Conservation (phyloP, 2,329 filamentous ascomycete species). For the Talaromyces sp. region DNA sequence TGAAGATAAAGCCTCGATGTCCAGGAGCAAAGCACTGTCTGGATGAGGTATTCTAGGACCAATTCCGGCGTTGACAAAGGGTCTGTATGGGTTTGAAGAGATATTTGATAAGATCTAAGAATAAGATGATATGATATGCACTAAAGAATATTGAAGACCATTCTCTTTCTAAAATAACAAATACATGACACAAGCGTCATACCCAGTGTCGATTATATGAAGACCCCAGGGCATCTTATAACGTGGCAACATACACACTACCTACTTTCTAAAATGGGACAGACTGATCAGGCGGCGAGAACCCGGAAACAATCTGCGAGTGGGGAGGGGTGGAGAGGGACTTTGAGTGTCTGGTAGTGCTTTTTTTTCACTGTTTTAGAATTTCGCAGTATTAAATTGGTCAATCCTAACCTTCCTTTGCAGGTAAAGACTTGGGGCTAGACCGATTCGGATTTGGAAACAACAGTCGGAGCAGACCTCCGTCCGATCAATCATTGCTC, state of each 20-base stretch:
- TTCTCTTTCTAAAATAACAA: not conserved
- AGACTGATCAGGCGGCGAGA: conserved; percentile 1
- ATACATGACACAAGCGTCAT: conserved; percentile 3
- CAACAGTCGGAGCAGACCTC: conserved; percentile 6
- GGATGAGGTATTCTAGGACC: not conserved
- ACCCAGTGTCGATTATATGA: conserved; percentile 1
- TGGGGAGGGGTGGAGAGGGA: too few relatives aligned
- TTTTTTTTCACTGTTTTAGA: not conserved
- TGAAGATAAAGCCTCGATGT: not conserved
- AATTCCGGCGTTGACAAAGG: not conserved
- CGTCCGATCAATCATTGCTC: not conserved
- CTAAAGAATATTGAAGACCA: not conserved
- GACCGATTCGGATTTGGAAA: conserved; percentile 1
- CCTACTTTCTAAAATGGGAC: not conserved
- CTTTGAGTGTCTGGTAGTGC: not conserved
- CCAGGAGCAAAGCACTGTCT: not conserved
- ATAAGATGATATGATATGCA: not conserved
- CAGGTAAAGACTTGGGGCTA: conserved; percentile 10
- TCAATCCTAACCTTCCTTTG: conserved; percentile 2
- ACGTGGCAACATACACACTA: not conserved
- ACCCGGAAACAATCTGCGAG: conserved; percentile 13
- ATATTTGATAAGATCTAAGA: not conserved
- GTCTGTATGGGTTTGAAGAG: not conserved
- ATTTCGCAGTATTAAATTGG: not conserved
- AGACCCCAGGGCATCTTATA: conserved; percentile 5